Base-by-base conservation (phyloP, 2,329 filamentous ascomycete species). In the Sclerotinia trifoliorum region DNA sequence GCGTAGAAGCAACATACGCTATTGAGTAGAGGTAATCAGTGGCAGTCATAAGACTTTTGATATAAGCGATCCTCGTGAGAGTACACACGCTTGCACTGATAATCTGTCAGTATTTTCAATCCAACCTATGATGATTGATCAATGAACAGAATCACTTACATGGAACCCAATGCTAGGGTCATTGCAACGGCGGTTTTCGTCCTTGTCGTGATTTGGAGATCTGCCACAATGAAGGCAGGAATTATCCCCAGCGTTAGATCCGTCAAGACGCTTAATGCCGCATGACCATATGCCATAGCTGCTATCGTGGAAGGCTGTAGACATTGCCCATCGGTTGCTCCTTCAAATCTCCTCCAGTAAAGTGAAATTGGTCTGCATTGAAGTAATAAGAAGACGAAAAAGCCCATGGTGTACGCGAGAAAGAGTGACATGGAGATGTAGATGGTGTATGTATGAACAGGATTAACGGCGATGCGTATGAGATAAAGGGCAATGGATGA, bases 211-310 rank as follows among this genome's bases (percentile, higher is more conserved):
- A 81, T 80, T 48, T 78, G 74, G 5, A 81, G 72, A 44, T 78
- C 76, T 76, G 78, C 80, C 17, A 81, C 79, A 10, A 81, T 69
- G 48, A 79, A 78, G 26, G 80, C 77, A 1, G 80, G 80, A 3
- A 81, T 74, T 1, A 79, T 76, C 46, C 77, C 79, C 52, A 80
- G 75, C 4, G 75, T 78, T 76, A 79, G 79, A 68, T 81, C 80
- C 17, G 78, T 77, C 60, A 73, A 62, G 65, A 75, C 77, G 63
- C 77, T 79, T 66, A 81, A 73, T 3, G 77, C 77, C 1, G 79
- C 79, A 68, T 80, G 79, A 17, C 75, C 77, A 55, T 80, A 81
- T 1, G 78, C 79, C 1, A 76, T 72, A 6, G 74, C 74, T 5
- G 73, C 71, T 26, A 78, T 74, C 19, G 78, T 44, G 1, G 66